Evolutionary conservation across 2,329 filamentous ascomycete genomes (phyloP), one percentile per base, ranked within the genome.

Genomic region (Chaetomiaceae sp.): DNA sequence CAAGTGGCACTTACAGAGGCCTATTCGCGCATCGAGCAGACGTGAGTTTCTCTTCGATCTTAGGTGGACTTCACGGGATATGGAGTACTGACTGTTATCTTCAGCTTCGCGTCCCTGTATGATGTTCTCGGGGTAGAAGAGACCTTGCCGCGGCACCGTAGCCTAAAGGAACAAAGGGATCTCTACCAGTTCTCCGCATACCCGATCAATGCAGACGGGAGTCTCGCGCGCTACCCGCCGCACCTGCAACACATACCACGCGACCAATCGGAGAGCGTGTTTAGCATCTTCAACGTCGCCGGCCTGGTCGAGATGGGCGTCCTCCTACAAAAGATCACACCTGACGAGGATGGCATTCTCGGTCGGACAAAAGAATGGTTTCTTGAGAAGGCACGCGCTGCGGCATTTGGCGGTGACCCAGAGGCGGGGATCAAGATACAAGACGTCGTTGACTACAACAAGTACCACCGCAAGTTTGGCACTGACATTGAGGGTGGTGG

Each of bases 391-490:
- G 55, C 58, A 11, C 62, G 64, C 13, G 59, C 58, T 2, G 56
- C 58, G 9, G 56, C 60, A 0, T 63, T 68, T 42, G 63, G 57
- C 5, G 66, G 63, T 1, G 56, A 62, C 5, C 61, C 66, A 0
- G 54, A 67, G 14, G 64, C 61, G 40, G 68, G 67, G 0, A 52
- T 64, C 11, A 66, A 40, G n/a, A 66, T 70, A 18, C 58, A 66
- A 23, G 68, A 67, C 8, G 56, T 69, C 0, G 62, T 64, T 3
- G 58, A 62, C 11, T 69, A 71, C 63, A 73, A 74, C 61, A 66
- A 64, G 25, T 60, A 62, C 14, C 58, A 68, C 41, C 66, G 64
- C 36, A 69, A 68, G 51, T 62, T 65, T 6, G 68, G 67, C 7
- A 69, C 65, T 9, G 69, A 71, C 27, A 69, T 71, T 46, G 59